Evolutionary conservation across 2,329 filamentous ascomycete species (phyloP).

Genomic region (Simplicillium aogashimaense): DNA sequence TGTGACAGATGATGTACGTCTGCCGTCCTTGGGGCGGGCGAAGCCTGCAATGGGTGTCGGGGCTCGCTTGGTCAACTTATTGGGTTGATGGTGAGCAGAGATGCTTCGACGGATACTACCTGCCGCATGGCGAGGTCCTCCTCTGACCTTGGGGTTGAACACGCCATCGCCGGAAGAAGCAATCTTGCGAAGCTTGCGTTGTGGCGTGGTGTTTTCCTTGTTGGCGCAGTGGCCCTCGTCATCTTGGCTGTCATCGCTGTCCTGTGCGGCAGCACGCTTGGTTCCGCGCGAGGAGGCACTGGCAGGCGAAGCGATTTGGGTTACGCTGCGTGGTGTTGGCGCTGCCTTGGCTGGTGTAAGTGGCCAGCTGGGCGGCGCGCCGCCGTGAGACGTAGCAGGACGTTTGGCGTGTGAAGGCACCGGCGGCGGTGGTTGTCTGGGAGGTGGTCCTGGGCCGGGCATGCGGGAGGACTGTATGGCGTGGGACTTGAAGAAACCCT

Average conservation of each 20-base stretch:
- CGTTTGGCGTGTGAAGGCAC: constrained; percentile 5
- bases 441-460: constrained; percentile 21
- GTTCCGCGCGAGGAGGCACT: constrained; percentile 34
- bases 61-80: constrained; percentile 16
- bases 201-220: constrained; percentile 10
- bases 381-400: constrained; percentile 3
- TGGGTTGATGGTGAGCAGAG: constrained; percentile 12
- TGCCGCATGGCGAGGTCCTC: constrained; percentile 14
- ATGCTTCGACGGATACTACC: constrained; percentile 15
- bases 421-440: constrained; percentile 2
- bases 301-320: constrained; percentile 19
- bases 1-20: too few relatives aligned
- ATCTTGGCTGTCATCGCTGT: constrained; percentile 17
- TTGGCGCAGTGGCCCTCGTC: constrained; percentile 7
- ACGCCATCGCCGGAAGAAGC: constrained; percentile 30
- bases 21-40: too few relatives aligned
- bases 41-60: constrained; percentile 1
- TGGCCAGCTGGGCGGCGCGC: constrained; percentile 11
- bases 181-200: constrained; percentile 36
- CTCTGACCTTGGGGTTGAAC: constrained; percentile 20
- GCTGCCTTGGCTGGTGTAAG: constrained; percentile 13
- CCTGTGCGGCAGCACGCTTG: constrained; percentile 34
- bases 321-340: constrained; percentile 8
- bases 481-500: constrained; percentile 48
- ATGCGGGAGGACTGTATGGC: constrained; percentile 44